Conservation (phyloP, 202 grass and related monocot species). For the Setaria viridis region DNA sequence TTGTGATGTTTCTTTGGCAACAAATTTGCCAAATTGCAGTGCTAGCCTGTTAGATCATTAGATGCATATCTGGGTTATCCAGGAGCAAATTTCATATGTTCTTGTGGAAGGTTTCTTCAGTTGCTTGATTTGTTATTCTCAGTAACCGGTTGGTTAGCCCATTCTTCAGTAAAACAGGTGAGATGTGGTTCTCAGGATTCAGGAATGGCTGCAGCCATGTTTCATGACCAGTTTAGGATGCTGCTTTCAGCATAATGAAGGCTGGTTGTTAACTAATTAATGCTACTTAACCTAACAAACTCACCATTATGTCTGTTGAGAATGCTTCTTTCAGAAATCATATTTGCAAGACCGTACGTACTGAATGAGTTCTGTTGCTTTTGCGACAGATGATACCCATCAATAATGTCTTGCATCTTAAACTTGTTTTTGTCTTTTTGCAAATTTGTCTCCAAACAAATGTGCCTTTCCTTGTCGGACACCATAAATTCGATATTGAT, state of each 20-base stretch:
- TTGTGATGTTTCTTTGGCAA: slow-evolving; percentile 6
- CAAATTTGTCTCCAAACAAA: no score
- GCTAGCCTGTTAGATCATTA: neutral
- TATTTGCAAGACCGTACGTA: slow-evolving; percentile 26
- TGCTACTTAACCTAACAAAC: slow-evolving; percentile 22
- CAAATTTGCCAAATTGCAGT: slow-evolving; percentile 1
- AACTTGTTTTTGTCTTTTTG: no score
- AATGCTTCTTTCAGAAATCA: slow-evolving; percentile 38
- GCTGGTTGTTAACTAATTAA: slow-evolving; percentile 27
- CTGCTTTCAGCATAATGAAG: slow-evolving; percentile 44
- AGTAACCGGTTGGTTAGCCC: slow-evolving; percentile 3
- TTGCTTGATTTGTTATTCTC: slow-evolving; percentile 13
- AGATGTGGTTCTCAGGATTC: slow-evolving; percentile 20
- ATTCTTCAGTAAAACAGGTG: slow-evolving; percentile 30
- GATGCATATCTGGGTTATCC: neutral
- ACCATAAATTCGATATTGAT: no score
- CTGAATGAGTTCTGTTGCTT: neutral
- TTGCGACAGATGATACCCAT: neutral
- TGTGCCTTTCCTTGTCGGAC: no score
- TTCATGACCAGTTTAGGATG: slow-evolving; percentile 29
- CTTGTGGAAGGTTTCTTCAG: neutral
- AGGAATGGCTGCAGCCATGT: slow-evolving; percentile 16
- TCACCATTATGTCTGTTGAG: slow-evolving; percentile 22
- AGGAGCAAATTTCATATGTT: neutral
- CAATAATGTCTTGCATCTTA: neutral